phyloP scores from a whole-genome alignment of 2,329 filamentous ascomycete genomes.

The Coniochaeta prunicola region DNA sequence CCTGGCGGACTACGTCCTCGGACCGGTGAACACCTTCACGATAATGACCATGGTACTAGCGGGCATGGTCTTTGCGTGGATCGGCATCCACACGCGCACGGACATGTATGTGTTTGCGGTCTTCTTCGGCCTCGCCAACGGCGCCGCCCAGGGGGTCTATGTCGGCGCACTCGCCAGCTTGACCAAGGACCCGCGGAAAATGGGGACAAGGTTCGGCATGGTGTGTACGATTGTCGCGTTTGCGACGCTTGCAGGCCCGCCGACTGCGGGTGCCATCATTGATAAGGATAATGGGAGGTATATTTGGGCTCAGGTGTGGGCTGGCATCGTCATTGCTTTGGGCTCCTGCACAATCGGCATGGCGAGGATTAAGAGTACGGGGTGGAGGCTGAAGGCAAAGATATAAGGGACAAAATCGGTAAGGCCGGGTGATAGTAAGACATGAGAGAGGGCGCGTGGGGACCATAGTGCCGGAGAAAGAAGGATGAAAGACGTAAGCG shows the following conservation, averaged over 20 bases:
- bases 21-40: constrained; percentile 48
- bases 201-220: constrained; percentile 39
- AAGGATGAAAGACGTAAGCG: neutral
- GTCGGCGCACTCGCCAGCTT: constrained; percentile 32
- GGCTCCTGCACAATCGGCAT: constrained; percentile 23
- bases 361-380: constrained; percentile 26
- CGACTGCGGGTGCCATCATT: constrained; percentile 37
- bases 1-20: constrained; percentile 45
- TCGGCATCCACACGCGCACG: constrained; percentile 30
- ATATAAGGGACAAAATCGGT: constrained; percentile 10
- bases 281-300: constrained; percentile 30
- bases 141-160: constrained; percentile 34
- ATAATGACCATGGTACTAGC: constrained; percentile 39
- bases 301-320: constrained; percentile 39
- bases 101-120: constrained; percentile 28
- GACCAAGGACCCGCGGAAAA: constrained; percentile 33
- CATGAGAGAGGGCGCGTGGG: neutral
- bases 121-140: constrained; percentile 35
- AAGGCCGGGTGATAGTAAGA: neutral
- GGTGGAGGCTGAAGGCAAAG: constrained; percentile 26
- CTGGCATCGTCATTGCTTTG: constrained; percentile 29
- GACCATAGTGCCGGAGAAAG: neutral
- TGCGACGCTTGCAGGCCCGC: constrained; percentile 35
- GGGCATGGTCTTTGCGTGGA: constrained; percentile 47
- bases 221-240: constrained; percentile 32